Evolutionary conservation across 345 rosid genomes (phyloP).

Genomic region (Brassica rapa): DNA sequence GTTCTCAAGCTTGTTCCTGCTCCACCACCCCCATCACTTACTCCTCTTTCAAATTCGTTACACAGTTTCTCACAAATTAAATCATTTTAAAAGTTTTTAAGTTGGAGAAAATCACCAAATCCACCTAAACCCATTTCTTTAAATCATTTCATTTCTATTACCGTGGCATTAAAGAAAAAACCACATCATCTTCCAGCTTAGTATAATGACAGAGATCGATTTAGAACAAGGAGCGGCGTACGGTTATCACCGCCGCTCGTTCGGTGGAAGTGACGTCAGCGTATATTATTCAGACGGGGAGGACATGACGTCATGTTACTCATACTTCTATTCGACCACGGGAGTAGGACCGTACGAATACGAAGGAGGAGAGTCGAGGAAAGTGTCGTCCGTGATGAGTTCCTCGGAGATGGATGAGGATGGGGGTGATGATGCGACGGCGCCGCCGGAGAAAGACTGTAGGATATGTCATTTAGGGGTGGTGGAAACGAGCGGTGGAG

Average conservation of each 20-base stretch:
- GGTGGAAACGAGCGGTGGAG: slow-evolving; percentile 63
- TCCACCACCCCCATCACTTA: slow-evolving; percentile 27
- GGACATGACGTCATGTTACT: slow-evolving; percentile 66
- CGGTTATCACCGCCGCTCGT: slow-evolving; percentile 40
- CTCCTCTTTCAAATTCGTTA: slow-evolving; percentile 28
- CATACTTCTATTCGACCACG: slow-evolving; percentile 80
- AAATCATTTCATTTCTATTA: slow-evolving; percentile 6
- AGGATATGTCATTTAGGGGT: slow-evolving; percentile 91
- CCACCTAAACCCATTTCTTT: slow-evolving; percentile 30
- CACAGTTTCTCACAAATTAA: neutral
- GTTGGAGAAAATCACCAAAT: slow-evolving; percentile 22
- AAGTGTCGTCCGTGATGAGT: slow-evolving; percentile 50
- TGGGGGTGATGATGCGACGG: slow-evolving; percentile 52
- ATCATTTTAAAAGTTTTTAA: neutral
- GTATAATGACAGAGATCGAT: slow-evolving; percentile 49
- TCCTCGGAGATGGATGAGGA: slow-evolving; percentile 50
- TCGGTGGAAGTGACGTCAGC: slow-evolving; percentile 42
- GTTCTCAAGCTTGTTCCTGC: slow-evolving; percentile 25
- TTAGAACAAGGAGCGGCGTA: slow-evolving; percentile 57
- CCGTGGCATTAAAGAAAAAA: neutral
- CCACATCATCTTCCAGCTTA: neutral
- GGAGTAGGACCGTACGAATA: slow-evolving; percentile 72
- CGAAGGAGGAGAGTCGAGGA: slow-evolving; percentile 40
- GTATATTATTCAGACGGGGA: slow-evolving; percentile 82
- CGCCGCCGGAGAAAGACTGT: slow-evolving; percentile 61